Percentiles rank a stretch among this genome's conserved stretches.
Evolutionary conservation across 202 grass and related monocot species (phyloP).

Genomic region (Hordeum pubiflorum): DNA sequence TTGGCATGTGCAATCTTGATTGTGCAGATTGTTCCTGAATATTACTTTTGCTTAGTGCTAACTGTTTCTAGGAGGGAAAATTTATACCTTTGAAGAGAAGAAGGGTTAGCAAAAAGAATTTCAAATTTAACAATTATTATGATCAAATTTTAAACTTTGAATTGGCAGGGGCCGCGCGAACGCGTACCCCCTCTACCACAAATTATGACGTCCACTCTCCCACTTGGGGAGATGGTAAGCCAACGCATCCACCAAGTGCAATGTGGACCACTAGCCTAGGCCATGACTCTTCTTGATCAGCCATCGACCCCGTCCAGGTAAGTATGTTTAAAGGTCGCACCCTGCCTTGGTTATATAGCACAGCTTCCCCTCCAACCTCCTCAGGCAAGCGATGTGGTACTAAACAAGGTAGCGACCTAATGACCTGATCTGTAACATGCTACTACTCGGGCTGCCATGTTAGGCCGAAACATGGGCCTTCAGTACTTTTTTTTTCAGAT

Average conservation of each 20-base stretch:
- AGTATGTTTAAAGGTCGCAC: neutral
- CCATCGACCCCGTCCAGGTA: neutral
- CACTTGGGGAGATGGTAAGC: neutral
- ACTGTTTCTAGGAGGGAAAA: neutral
- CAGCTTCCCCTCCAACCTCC: neutral
- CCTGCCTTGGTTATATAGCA: neutral
- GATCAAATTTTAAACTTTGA: neutral
- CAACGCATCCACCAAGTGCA: neutral
- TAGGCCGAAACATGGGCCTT: neutral
- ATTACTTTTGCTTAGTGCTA: neutral
- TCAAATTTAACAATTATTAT: neutral
- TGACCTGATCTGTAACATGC: neutral
- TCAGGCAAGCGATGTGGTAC: neutral
- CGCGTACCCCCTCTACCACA: slow-evolving; percentile 60
- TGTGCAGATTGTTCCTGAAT: neutral
- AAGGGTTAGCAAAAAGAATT: too few species aligned
- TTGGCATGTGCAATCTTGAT: neutral
- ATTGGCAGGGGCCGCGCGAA: slow-evolving; percentile 43
- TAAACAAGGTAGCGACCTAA: neutral
- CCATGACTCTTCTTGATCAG: neutral
- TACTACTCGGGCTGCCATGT: neutral
- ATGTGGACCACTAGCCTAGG: neutral
- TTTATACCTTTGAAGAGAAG: too few species aligned
- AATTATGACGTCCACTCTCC: slow-evolving; percentile 71
- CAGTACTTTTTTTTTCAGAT: too few species aligned